Conservation (phyloP, 2,329 filamentous ascomycete species). For the Lecanicillium sp. region DNA sequence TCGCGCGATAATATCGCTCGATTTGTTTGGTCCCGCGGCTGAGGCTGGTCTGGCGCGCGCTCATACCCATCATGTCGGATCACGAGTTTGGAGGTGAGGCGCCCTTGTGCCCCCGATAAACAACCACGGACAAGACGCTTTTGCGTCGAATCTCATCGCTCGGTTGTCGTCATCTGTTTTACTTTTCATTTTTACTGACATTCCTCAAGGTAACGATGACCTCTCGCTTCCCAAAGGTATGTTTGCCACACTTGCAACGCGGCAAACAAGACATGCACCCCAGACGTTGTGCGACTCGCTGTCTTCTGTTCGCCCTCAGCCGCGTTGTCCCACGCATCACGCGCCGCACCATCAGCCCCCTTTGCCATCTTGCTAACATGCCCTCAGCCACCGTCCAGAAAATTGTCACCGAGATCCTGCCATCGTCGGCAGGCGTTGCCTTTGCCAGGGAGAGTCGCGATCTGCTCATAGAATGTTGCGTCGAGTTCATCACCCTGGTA, state of each 20-base stretch:
- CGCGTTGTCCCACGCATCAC: neutral
- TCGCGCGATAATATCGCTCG: too few relatives aligned
- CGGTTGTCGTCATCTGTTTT: constrained; percentile 21
- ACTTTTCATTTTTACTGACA: constrained; percentile 20
- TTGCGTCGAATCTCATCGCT: constrained; percentile 2
- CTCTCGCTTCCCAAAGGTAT: constrained; percentile 59
- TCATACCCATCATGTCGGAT: constrained; percentile 49
- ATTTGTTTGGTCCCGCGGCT: too few relatives aligned
- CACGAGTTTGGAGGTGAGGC: constrained; percentile 58
- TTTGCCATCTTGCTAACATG: too few relatives aligned
- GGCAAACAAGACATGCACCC: neutral
- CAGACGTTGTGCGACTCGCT: neutral
- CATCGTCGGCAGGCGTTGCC: constrained; percentile 65
- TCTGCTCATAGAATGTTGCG: constrained; percentile 94
- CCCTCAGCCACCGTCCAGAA: constrained; percentile 58
- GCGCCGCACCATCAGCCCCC: too few relatives aligned
- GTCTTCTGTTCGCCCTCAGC: neutral
- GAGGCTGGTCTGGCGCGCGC: neutral
- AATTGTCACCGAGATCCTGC: constrained; percentile 91
- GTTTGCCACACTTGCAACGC: constrained; percentile 14
- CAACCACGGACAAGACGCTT: constrained; percentile 1
- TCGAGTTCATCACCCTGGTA: constrained; percentile 97
- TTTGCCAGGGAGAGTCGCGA: constrained; percentile 96
- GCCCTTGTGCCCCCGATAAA: neutral
- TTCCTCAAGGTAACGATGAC: constrained; percentile 51